Conservation (phyloP, 441 rosid species). For the Aquilaria agallochum region DNA sequence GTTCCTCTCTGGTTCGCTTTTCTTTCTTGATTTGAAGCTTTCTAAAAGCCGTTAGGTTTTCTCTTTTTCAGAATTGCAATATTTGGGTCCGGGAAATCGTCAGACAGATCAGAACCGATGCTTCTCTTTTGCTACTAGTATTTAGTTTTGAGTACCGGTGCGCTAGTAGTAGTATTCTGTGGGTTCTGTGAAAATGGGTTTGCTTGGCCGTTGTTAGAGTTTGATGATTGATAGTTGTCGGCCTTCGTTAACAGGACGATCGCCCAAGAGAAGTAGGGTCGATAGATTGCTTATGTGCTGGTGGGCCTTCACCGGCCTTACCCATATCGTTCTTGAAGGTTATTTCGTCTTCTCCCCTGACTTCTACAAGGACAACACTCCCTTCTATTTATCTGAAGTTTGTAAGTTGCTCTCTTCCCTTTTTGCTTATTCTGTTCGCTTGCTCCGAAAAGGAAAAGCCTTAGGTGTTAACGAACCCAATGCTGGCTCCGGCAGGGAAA, state of each 20-base stretch:
- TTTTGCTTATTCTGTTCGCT: neutral
- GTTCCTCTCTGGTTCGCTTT: constrained; percentile 51
- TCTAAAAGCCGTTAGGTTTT: no score
- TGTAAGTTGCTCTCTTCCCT: constrained; percentile 45
- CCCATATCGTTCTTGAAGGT: constrained; percentile 78
- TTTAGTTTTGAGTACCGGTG: no score
- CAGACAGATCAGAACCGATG: no score
- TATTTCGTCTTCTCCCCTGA: constrained; percentile 88
- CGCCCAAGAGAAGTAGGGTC: constrained; percentile 29
- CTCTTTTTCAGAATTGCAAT: no score
- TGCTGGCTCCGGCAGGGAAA: constrained; percentile 55
- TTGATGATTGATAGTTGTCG: no score
- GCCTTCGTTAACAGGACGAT: constrained; percentile 32
- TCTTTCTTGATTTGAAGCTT: neutral
- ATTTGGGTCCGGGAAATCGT: no score
- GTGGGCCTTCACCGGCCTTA: constrained; percentile 97
- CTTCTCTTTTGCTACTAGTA: no score
- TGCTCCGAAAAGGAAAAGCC: neutral
- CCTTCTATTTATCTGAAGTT: constrained; percentile 80
- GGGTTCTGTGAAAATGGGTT: no score
- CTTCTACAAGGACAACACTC: constrained; percentile 69
- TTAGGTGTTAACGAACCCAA: neutral
- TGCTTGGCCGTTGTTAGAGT: no score
- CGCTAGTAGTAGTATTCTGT: no score
- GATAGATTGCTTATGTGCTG: constrained; percentile 88